Base-by-base conservation (phyloP, 2,329 filamentous ascomycete species). In the Dactylella cylindrospora region DNA sequence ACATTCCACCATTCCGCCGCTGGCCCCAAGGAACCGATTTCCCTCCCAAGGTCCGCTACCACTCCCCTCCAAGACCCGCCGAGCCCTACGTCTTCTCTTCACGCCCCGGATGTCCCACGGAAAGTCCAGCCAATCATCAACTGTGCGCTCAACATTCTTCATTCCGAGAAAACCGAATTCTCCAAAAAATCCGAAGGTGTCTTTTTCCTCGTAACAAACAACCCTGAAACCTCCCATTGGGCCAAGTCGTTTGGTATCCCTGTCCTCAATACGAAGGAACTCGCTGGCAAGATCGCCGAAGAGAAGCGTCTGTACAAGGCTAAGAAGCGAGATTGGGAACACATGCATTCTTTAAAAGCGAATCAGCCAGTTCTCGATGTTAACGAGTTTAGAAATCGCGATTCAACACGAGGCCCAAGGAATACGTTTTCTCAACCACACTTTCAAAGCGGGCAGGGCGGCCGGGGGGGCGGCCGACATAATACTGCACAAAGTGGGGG, bases 71-170 rank as follows among this genome's bases (percentile, higher is more conserved):
- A 53, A 26, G 51, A 33, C 10, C 51, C 54, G 8, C 51, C 32
- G 6, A 54, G 43, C 20, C 62, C 31, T 15, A 54, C 32, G n/a
- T 51, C 40, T n/a, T 36, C 54, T 5, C 35, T 39, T 4, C 50
- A 46, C 9, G 46, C 28, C 23, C 45, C 45, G 2, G 62, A 66
- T 4, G 31, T 66, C 15, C 66, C 68, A 9, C 66, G 54, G 12
- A 62, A 62, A 29, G 65, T 70, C 6, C 68, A 69, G 25, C 62
- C 67, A n/a, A 65, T 70, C 19, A 62, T 70, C 33, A 70, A 68
- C 47, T 69, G 67, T 20, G 55, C 53, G 3, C 57, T 66, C n/a
- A 59, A 65, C 29, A 64, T 53, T 15, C 62, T 49, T n/a, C 50
- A 46, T 35, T 35, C 64, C 50, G 38, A 60, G 41, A 53, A 57